Conservation (phyloP, 192 early-diverging fungal species). For the Coemansia sp. region DNA sequence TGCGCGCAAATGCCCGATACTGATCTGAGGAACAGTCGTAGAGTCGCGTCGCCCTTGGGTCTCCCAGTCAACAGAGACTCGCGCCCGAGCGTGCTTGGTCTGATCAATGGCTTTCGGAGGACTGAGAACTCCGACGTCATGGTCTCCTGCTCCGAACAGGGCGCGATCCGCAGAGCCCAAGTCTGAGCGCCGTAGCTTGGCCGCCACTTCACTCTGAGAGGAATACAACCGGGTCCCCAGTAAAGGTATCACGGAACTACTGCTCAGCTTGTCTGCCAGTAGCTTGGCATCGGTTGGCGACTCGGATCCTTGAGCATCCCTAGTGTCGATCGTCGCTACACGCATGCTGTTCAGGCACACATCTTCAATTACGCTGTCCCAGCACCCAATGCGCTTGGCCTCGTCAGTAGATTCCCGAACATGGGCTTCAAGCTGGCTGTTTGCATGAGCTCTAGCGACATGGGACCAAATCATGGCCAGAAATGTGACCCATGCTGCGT, state of each 20-base stretch:
- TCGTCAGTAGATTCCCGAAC: neutral
- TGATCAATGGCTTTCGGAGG: conserved; percentile 19
- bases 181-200: neutral
- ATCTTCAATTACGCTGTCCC: conserved; percentile 26
- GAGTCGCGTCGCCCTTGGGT: conserved; percentile 33
- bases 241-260: neutral
- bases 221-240: conserved; percentile 1
- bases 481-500: conserved; percentile 25
- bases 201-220: neutral
- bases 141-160: conserved; percentile 9
- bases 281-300: neutral
- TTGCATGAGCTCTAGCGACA: neutral
- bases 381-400: conserved; percentile 18
- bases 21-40: conserved; percentile 27
- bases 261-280: conserved; percentile 1
- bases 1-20: conserved; percentile 44
- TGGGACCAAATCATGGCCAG: conserved; percentile 29
- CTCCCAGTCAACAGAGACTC: conserved; percentile 51
- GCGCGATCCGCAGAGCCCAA: conserved; percentile 14
- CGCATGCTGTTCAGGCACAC: conserved; percentile 14
- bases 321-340: neutral
- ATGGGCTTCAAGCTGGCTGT: conserved; percentile 9
- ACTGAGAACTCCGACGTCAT: neutral
- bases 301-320: neutral
- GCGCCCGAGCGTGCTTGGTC: conserved; percentile 39